Evolutionary conservation across 768 basidiomycete species (phyloP).

Genomic region (Suillus lakei): DNA sequence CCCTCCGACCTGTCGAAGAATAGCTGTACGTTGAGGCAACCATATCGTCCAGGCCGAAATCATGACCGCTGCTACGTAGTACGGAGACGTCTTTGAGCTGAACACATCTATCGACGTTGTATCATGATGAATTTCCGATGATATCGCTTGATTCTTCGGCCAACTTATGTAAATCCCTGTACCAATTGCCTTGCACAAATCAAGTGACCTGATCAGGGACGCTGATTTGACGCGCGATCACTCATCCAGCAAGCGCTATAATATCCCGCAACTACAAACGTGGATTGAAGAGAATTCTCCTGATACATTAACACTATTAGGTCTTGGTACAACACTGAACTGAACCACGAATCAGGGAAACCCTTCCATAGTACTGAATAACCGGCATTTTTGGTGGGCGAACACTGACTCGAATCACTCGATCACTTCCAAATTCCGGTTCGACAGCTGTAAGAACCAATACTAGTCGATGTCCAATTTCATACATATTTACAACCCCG

Average conservation of each 20-base stretch:
- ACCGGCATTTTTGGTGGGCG: not conserved
- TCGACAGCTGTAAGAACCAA: not conserved
- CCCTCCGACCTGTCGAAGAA: not conserved
- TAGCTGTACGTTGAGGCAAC: not conserved
- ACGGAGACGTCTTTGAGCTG: not conserved
- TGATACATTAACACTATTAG: conserved; percentile 3
- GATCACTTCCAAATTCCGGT: conserved; percentile 1
- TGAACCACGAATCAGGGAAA: not conserved
- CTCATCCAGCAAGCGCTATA: not conserved
- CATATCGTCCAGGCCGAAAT: not conserved
- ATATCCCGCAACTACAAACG: not conserved
- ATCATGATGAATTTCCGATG: not conserved
- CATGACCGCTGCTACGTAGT: not conserved
- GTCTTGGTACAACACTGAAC: not conserved
- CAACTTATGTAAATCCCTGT: not conserved
- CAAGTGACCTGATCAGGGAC: not conserved
- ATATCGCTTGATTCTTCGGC: not conserved
- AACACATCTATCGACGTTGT: not conserved
- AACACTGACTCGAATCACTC: not conserved
- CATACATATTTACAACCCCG: conserved; percentile 4
- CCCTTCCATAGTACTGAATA: conserved; percentile 3
- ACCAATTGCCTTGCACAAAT: too few species aligned
- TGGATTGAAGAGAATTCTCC: not conserved
- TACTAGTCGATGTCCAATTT: not conserved
- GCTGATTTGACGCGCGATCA: not conserved